Base-by-base conservation (phyloP, 208 protist species). In the Trypanosoma melophagium region DNA sequence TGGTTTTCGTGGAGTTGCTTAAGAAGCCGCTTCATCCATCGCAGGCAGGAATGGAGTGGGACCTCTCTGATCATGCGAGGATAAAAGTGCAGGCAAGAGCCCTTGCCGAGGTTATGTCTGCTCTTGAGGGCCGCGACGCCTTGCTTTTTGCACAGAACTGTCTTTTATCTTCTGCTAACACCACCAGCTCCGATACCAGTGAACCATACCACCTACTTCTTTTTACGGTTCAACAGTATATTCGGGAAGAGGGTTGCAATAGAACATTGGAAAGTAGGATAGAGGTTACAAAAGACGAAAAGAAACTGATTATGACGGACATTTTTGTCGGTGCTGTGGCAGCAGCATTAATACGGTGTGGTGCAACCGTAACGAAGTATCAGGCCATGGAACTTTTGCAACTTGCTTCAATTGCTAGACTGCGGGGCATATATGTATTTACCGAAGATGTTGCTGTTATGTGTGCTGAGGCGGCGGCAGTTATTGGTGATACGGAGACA, bases 381-480 rank as follows among this genome's bases (percentile, higher is more conserved):
- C 40, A 70, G 19, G 83, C 76, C 2, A 31, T 88, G 21, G 62
- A 74, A 14, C 54, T 88, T 17, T 55, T 88, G 42, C 74, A 85
- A 51, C 56, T 52, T 9, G 79, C 76, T 41, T 77, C 83, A 13
- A 59, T 84, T 24, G 60, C 69, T 2, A 70, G 79, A 14, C 60
- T 84, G 25, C 58, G 60, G 4, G 60, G 60, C 7, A 57, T 61
- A 7, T 42, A 51, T 10, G 47, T 82, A 13, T 86, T 89, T 61
- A 73, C 71, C 45, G 76, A 84, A 57, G 50, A 63, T n/a, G 71
- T 87, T 21, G 74, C 68, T 24, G 77, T 80, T 45, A 72, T 74
- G 55, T 87, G 77, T 55, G 86, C 86, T n/a, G 86, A 92, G 61
- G 77, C 67, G 3, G 83, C 83, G 2, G 86, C 83, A 13, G 41